These are phyloP conservation scores for Abelmoschus esculentus DNA, from an alignment of 345 rosid genomes.

Conservation along the genomic window DNA sequence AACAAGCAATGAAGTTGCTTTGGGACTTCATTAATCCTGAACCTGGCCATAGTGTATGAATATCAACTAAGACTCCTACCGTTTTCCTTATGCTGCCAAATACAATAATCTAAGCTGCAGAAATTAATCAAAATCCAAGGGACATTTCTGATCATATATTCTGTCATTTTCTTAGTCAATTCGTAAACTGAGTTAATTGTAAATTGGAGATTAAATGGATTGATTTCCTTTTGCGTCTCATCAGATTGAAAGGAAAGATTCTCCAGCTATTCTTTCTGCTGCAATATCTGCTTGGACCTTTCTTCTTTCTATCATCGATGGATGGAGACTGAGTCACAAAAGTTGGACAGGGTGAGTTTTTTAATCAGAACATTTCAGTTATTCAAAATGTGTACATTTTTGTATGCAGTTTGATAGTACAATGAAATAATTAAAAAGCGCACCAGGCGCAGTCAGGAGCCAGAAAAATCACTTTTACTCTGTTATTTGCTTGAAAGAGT, in stretches of 20 bases:
- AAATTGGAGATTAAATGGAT: neutral
- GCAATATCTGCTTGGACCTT: slow-evolving; percentile 5
- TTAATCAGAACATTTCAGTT: too few species aligned
- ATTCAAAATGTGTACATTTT: too few species aligned
- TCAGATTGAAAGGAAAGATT: neutral
- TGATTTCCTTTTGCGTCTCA: neutral
- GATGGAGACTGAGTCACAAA: slow-evolving; percentile 4
- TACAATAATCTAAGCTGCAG: neutral
- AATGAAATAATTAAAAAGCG: neutral
- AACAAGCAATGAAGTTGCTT: slow-evolving; percentile 3
- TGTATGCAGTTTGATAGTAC: neutral
- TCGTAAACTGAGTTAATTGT: neutral
- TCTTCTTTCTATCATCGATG: slow-evolving; percentile 1
- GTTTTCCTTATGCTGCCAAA: neutral
- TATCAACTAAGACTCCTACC: neutral
- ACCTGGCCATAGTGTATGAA: neutral
- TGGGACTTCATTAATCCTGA: slow-evolving; percentile 9
- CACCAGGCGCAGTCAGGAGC: too few species aligned
- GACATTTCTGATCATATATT: neutral
- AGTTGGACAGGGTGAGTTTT: slow-evolving; percentile 2
- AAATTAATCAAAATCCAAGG: too few species aligned
- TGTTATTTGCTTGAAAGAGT: too few species aligned
- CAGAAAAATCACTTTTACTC: too few species aligned
- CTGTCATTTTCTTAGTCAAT: neutral
- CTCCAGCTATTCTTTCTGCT: neutral